These are phyloP conservation scores for Larix kaempferi DNA, from an alignment of 75 land plant species.

Conservation along the genomic window DNA sequence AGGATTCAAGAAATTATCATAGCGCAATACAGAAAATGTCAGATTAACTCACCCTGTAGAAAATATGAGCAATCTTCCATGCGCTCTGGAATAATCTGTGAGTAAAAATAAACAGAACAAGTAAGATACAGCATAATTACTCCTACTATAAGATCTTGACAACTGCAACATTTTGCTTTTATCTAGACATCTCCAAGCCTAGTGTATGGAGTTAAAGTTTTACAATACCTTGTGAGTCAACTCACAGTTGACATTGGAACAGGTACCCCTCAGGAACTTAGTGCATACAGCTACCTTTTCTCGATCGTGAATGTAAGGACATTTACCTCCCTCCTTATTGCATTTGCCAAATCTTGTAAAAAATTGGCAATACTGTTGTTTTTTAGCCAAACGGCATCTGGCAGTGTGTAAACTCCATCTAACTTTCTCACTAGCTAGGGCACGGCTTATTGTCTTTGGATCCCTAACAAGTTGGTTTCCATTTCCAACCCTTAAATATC, in stretches of 20 bases:
- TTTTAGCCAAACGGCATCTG: conserved; percentile 71
- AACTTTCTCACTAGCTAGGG: conserved; percentile 93
- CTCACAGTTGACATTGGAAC: conserved; percentile 61
- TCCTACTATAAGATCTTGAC: not conserved
- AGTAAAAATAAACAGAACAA: not conserved
- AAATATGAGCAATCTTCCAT: conserved; percentile 99
- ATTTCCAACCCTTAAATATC: conserved; percentile 87
- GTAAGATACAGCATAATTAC: not conserved
- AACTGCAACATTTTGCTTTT: not conserved
- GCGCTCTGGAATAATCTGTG: conserved; percentile 96
- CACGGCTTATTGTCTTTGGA: conserved; percentile 75
- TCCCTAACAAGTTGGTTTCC: conserved; percentile 95
- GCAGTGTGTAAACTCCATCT: conserved; percentile 95
- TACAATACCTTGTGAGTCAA: conserved; percentile 88
- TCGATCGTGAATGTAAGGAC: conserved; percentile 93
- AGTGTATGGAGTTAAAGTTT: not conserved
- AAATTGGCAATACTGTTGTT: conserved; percentile 81
- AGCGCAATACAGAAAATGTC: not conserved
- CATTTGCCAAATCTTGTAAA: conserved; percentile 95
- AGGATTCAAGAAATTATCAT: not conserved
- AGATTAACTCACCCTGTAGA: conserved; percentile 58
- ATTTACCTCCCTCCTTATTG: conserved; percentile 84
- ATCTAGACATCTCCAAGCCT: not conserved
- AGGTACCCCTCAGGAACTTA: conserved; percentile 88
- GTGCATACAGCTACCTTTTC: conserved; percentile 93